A percentile compares a stretch with the other conserved stretches of the same genome.
phyloP scores from a whole-genome alignment of 371 early-diverging fungal genomes.

The Syncephalastrum sp. region DNA sequence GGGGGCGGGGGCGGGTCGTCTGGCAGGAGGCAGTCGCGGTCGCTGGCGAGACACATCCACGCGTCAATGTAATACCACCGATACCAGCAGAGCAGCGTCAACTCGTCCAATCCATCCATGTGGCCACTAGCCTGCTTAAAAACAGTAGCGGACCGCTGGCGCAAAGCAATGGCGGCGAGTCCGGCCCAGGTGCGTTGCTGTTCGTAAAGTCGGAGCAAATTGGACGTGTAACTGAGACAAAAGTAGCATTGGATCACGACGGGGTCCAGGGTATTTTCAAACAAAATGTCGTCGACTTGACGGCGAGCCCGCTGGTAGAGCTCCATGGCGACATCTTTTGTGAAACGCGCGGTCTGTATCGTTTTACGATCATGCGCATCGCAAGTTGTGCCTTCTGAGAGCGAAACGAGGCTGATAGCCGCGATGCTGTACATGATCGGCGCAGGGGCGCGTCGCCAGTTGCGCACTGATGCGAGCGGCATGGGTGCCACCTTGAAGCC shows the following conservation, averaged over 20 bases:
- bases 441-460: constrained; percentile 14
- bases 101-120: constrained; percentile 9
- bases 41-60: constrained; percentile 41
- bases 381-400: constrained; percentile 7
- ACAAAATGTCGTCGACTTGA: constrained; percentile 19
- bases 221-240: constrained; percentile 32
- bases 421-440: constrained; percentile 22
- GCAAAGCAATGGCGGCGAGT: constrained; percentile 26
- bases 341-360: not conserved
- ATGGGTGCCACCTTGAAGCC: constrained; percentile 28
- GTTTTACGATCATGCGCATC: not conserved
- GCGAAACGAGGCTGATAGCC: constrained; percentile 20
- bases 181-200: constrained; percentile 33
- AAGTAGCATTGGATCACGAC: constrained; percentile 26
- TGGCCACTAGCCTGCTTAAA: constrained; percentile 2
- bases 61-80: constrained; percentile 52
- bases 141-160: constrained; percentile 8
- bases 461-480: constrained; percentile 4
- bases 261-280: constrained; percentile 15
- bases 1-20: constrained; percentile 21
- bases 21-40: constrained; percentile 35
- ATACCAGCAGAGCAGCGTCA: constrained; percentile 25
- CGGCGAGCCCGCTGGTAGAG: constrained; percentile 20
- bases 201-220: constrained; percentile 26
- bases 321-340: constrained; percentile 12